Base-by-base conservation (phyloP, 1,139 yeast species). In the Diutina mesorugosa region DNA sequence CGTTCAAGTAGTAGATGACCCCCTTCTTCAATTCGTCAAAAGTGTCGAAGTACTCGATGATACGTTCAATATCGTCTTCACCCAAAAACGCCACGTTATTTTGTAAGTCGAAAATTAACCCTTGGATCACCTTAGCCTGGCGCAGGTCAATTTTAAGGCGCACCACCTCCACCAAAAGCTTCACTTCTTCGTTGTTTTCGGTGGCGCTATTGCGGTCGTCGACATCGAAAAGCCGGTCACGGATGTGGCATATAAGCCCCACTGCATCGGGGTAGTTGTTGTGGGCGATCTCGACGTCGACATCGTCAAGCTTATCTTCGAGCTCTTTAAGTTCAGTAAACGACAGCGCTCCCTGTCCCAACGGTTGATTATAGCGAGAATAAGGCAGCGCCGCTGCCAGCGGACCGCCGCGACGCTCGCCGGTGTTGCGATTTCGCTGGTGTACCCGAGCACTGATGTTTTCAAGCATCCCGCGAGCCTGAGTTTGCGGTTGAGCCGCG, bases 281-380 rank as follows among this genome's bases (percentile, higher is more conserved):
- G 63, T 84, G 87, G 6, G 89, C 85, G 41, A 85, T 77, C 58
- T 77, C 76, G 32, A 84, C 80, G 65, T 86, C 93, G 41, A 85
- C 76, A 59, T 85, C 89, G 60, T 84, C 87, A 38, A 86, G 73
- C 55, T 77, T 72, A 57, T 84, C 87, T 61, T 84, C 89, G 50
- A 84, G 73, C 54, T 76, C 73, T 56, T 81, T 79, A 57, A 83
- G 72, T 29, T 74, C 79, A 51, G 66, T 64, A 61, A 76, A 75
- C 57, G 71, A 67, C 51, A 56, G 57, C 5, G 54, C 52, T 29
- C 60, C 60, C 10, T 55, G 53, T 48, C 18, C 56, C 41, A 35
- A 35, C n/a, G 41, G 41, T 35, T 35, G 41, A 16, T 35, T 35
- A 10, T 35, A 35, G n/a, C 41, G 41, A 1, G 41, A 35, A 10